Percentiles rank a stretch among this genome's conserved stretches.
Evolutionary conservation across 2,329 filamentous ascomycete species (phyloP).

Genomic region (Fusarium sp.): DNA sequence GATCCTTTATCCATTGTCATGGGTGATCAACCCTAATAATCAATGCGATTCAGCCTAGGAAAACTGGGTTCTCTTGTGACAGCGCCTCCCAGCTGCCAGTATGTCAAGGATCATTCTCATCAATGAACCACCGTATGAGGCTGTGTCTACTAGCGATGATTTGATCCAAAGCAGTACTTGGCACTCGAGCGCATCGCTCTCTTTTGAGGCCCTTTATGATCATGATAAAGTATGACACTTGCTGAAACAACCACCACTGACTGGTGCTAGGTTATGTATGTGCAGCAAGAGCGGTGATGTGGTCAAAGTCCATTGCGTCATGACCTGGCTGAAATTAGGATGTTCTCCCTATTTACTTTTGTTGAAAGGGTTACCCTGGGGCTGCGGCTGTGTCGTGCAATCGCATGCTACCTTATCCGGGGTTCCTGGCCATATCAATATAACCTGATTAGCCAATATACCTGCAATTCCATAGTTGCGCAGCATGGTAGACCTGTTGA

Average conservation of each 20-base stretch:
- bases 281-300: slow-evolving; percentile 4
- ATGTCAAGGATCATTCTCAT: slow-evolving; percentile 5
- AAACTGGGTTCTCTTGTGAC: slow-evolving; percentile 24
- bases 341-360: slow-evolving; percentile 16
- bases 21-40: slow-evolving; percentile 7
- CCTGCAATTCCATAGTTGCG: neutral
- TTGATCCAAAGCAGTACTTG: slow-evolving; percentile 18
- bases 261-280: neutral
- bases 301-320: slow-evolving; percentile 22
- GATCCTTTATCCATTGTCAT: slow-evolving; percentile 24
- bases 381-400: slow-evolving; percentile 1
- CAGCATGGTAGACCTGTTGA: slow-evolving; percentile 4
- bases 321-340: slow-evolving; percentile 6
- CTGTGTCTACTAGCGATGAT: slow-evolving; percentile 16
- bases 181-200: slow-evolving; percentile 1
- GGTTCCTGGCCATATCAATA: slow-evolving; percentile 9
- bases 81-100: slow-evolving; percentile 8
- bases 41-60: slow-evolving; percentile 24
- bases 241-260: slow-evolving; percentile 11
- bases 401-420: slow-evolving; percentile 20
- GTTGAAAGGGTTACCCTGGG: slow-evolving; percentile 10
- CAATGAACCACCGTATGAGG: slow-evolving; percentile 22
- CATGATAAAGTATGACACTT: too few species aligned
- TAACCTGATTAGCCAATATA: slow-evolving; percentile 21
- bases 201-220: neutral